A percentile compares a stretch with the other conserved stretches of the same genome.
Evolutionary conservation across 2,329 filamentous ascomycete species (phyloP).

Genomic region (Scedosporium dehoogii): DNA sequence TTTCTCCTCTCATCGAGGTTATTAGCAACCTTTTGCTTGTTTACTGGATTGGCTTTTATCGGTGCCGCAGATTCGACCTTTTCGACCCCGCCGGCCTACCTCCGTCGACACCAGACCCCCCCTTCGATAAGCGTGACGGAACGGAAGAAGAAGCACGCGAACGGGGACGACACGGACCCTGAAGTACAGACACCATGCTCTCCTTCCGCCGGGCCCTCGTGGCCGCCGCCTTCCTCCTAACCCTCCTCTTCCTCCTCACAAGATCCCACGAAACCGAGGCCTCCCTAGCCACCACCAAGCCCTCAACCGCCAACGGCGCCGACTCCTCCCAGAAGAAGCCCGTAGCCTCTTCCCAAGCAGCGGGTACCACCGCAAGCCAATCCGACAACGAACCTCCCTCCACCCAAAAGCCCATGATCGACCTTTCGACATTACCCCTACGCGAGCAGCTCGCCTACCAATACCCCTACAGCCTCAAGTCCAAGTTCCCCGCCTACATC

Average conservation of each 20-base stretch:
- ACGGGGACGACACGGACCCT: background rate
- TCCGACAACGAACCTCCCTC: conserved; percentile 12
- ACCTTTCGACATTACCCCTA: conserved; percentile 62
- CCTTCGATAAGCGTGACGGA: background rate
- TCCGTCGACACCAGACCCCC: background rate
- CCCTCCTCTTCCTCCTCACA: conserved; percentile 60
- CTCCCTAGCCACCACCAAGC: conserved; percentile 21
- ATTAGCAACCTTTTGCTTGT: background rate
- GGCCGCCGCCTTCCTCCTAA: conserved; percentile 58
- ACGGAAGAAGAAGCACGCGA: background rate
- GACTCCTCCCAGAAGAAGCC: conserved; percentile 13
- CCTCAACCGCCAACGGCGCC: conserved; percentile 7
- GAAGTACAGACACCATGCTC: conserved; percentile 46
- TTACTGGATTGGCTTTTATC: background rate
- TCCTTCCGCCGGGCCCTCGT: conserved; percentile 68
- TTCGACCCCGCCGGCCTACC: background rate
- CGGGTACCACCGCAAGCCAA: conserved; percentile 1
- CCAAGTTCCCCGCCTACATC: conserved; percentile 92
- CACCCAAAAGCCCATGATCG: conserved; percentile 53
- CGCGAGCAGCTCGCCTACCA: conserved; percentile 81
- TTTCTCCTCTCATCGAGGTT: background rate
- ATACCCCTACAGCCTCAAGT: conserved; percentile 82
- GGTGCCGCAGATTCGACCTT: background rate
- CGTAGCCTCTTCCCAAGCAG: conserved; percentile 9
- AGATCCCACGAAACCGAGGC: conserved; percentile 39